Conservation (phyloP, 768 basidiomycete species). For the Boletus rubroflammeus region DNA sequence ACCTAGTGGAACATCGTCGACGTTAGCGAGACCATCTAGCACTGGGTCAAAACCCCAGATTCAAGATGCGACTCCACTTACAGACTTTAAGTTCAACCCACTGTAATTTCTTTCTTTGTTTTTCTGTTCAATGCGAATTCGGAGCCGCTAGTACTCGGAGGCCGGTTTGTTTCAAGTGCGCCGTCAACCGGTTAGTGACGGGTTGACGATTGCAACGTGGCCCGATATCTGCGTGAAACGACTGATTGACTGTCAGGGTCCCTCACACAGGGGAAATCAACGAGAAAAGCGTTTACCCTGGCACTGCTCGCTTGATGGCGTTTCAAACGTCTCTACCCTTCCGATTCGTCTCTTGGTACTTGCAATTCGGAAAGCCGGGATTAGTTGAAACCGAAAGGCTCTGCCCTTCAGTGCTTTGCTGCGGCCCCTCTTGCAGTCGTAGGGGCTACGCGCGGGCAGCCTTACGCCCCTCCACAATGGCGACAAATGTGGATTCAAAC, state of each 20-base stretch:
- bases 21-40: too few relatives aligned
- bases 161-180: too few relatives aligned
- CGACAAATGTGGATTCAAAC: not conserved
- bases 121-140: too few relatives aligned
- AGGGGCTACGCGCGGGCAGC: not conserved
- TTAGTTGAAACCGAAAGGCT: not conserved
- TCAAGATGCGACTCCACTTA: too few relatives aligned
- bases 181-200: too few relatives aligned
- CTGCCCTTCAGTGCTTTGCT: not conserved
- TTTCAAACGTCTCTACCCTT: not conserved
- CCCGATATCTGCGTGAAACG: not conserved
- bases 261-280: not conserved
- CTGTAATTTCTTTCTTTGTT: too few relatives aligned
- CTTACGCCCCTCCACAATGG: not conserved
- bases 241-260: too few relatives aligned
- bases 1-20: too few relatives aligned
- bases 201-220: too few relatives aligned
- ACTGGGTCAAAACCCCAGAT: too few relatives aligned
- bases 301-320: not conserved
- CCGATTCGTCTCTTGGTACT: not conserved
- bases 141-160: too few relatives aligned
- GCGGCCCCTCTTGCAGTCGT: not conserved
- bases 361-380: not conserved
- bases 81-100: too few relatives aligned
- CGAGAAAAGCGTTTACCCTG: not conserved